phyloP scores from a whole-genome alignment of 1,284 basidiomycete genomes.

The Pseudozyma hubeiensis region DNA sequence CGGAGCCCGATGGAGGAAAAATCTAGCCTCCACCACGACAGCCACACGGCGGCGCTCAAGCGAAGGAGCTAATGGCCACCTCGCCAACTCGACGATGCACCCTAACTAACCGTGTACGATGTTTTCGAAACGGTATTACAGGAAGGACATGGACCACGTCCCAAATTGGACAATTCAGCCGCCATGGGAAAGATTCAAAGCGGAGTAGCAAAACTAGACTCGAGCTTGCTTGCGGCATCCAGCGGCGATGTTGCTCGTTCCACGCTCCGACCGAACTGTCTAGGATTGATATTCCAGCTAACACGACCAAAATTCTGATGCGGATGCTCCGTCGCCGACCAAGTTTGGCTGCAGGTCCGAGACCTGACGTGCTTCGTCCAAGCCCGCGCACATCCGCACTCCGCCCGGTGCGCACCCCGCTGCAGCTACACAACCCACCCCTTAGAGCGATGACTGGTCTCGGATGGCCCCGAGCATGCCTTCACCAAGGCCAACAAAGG shows the following conservation, averaged over 20 bases:
- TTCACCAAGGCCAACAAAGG: not conserved
- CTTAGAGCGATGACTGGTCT: not conserved
- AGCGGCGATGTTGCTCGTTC: too few relatives aligned
- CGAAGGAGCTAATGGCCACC: too few relatives aligned
- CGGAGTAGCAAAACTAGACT: not conserved
- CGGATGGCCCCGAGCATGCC: not conserved
- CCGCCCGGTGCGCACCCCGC: too few relatives aligned
- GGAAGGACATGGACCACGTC: not conserved
- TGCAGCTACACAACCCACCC: too few relatives aligned
- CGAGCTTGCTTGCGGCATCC: not conserved
- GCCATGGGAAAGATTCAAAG: slow-evolving; percentile 9
- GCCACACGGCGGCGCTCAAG: too few relatives aligned
- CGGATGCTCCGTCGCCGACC: not conserved
- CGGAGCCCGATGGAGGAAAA: too few relatives aligned
- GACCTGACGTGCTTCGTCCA: not conserved
- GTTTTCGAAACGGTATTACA: not conserved
- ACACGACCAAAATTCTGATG: not conserved
- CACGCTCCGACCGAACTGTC: too few relatives aligned
- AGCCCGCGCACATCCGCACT: not conserved
- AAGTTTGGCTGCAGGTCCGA: not conserved
- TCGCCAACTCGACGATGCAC: too few relatives aligned
- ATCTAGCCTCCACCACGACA: too few relatives aligned
- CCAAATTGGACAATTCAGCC: slow-evolving; percentile 5
- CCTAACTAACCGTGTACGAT: too few relatives aligned
- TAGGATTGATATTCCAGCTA: not conserved